These are phyloP conservation scores for Arthrinium puccinioides DNA, from an alignment of 2,329 filamentous ascomycete species.

Conservation along the genomic window DNA sequence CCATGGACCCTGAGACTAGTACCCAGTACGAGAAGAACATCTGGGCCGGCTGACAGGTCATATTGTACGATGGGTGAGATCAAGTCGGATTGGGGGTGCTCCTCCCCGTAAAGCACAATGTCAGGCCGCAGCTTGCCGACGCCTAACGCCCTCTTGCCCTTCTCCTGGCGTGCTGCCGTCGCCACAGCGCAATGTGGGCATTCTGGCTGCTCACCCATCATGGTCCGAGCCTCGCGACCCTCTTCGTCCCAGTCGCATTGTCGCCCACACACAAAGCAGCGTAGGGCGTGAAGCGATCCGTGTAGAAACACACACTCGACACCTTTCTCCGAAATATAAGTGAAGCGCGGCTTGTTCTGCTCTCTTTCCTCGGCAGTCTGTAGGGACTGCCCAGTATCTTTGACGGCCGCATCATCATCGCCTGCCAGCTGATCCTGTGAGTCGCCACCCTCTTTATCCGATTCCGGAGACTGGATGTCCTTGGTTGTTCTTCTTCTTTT, in stretches of 20 bases:
- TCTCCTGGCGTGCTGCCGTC: constrained; percentile 54
- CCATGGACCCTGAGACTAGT: constrained; percentile 67
- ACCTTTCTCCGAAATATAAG: constrained; percentile 29
- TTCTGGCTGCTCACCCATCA: constrained; percentile 58
- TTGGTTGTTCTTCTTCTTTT: constrained; percentile 39
- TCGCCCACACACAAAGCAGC: constrained; percentile 56
- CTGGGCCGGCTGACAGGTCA: constrained; percentile 56
- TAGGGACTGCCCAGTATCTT: constrained; percentile 12
- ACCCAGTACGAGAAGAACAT: constrained; percentile 62
- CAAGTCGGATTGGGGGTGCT: constrained; percentile 61
- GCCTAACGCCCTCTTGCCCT: constrained; percentile 59
- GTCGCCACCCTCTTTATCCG: constrained; percentile 21
- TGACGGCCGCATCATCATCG: constrained; percentile 7
- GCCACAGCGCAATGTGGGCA: constrained; percentile 60
- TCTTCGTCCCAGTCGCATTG: constrained; percentile 54
- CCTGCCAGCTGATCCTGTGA: constrained; percentile 12
- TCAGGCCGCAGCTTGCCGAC: constrained; percentile 64
- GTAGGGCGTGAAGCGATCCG: constrained; percentile 57
- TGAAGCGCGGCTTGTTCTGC: constrained; percentile 11
- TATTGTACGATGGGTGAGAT: constrained; percentile 63
- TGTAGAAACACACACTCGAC: constrained; percentile 66
- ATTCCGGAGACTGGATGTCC: constrained; percentile 17
- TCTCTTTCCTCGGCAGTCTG: constrained; percentile 10
- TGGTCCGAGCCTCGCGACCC: constrained; percentile 45
- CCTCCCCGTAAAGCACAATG: constrained; percentile 68